These are phyloP conservation scores for Noccaea caerulescens DNA, from an alignment of 345 rosid genomes.

Conservation along the genomic window DNA sequence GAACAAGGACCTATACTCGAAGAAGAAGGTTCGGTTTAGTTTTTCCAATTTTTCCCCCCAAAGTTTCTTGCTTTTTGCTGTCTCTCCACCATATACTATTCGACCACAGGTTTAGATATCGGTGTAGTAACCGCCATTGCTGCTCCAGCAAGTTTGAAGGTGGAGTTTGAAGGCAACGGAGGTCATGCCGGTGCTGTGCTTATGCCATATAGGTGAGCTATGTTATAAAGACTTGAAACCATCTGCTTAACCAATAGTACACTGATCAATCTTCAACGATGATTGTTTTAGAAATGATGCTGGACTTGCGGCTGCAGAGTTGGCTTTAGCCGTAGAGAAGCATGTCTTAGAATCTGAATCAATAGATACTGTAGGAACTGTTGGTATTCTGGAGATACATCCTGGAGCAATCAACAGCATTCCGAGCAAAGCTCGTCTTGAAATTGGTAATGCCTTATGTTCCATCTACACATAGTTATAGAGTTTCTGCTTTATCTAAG, in stretches of 20 bases:
- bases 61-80: not conserved
- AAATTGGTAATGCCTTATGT: slow-evolving; percentile 64
- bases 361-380: slow-evolving; percentile 92
- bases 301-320: slow-evolving; percentile 94
- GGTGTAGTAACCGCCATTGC: slow-evolving; percentile 96
- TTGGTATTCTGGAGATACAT: slow-evolving; percentile 85
- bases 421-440: slow-evolving; percentile 91
- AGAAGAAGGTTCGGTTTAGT: slow-evolving; percentile 60
- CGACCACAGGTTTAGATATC: slow-evolving; percentile 62
- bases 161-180: slow-evolving; percentile 91
- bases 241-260: not conserved
- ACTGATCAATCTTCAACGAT: slow-evolving; percentile 14
- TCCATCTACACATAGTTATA: slow-evolving; percentile 1
- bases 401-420: slow-evolving; percentile 98
- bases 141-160: slow-evolving; percentile 94
- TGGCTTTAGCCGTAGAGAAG: slow-evolving; percentile 88
- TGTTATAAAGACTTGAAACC: not conserved
- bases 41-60: slow-evolving; percentile 11
- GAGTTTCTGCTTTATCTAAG: not conserved
- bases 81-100: not conserved
- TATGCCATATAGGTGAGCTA: slow-evolving; percentile 80
- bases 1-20: slow-evolving; percentile 96
- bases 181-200: slow-evolving; percentile 97
- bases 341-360: slow-evolving; percentile 87
- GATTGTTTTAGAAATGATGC: slow-evolving; percentile 76